Evolutionary conservation across 805 yeast genomes (phyloP), one percentile per base, ranked within the genome.

Genomic region (Barnettozyma wickerhamii): DNA sequence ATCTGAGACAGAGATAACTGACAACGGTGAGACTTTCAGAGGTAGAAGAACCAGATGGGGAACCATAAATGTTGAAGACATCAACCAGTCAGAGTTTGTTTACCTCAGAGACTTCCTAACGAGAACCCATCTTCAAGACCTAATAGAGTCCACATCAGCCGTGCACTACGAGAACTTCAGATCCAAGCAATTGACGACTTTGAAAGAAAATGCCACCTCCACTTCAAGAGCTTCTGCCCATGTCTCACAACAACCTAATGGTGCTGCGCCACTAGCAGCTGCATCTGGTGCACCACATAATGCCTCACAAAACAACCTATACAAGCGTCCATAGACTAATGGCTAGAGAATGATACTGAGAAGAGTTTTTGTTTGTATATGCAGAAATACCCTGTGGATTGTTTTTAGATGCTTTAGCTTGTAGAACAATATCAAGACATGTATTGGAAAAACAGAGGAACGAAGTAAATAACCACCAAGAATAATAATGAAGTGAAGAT

Each of bases 21-120:
- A 84, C 40, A 79, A 81, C 56, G 96, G 96, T 32, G 85, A 82
- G 55, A 67, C 74, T 19, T 84, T 89, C 34, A 83, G 91, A 55
- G 96, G 96, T 37, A 81, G 98, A 67, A 81, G 85, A 67, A 89
- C 95, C 41, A 81, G 83, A 59, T 91, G 96, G 96, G 97, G 97
- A 19, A 74, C 84, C 14, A 84, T 91, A 57, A 86, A 89, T 63
- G 87, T 93, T 46, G 97, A 90, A 67, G 96, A 93, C 66, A 89
- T 87, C 40, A 77, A 83, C 41, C 98, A 93, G 66, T 89, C 96
- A 66, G 99, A 93, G 68, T 93, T 93, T 71, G 87, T 88, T 29
- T 89, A 87, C 55, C 78, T 93, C 59, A 79, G 97, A 67, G 95
- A 88, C 63, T 93, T 93, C 64, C 76, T 93, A 58, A 88, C 96